Conservation (phyloP, 441 rosid genomes). For the Populus hybrid region DNA sequence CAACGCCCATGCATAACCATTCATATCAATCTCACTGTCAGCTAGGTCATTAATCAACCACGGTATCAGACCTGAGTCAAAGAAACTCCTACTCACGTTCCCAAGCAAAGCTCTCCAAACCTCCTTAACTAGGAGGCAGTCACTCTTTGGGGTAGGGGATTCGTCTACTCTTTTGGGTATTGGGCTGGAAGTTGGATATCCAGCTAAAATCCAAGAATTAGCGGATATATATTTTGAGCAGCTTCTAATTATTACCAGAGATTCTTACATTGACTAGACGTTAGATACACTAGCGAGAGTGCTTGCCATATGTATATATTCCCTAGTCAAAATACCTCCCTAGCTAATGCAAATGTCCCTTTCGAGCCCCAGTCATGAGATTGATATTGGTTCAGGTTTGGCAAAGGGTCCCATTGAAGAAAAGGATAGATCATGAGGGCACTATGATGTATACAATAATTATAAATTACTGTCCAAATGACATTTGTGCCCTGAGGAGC, state of each 20-base stretch:
- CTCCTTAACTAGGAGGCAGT: no score
- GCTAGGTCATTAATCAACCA: no score
- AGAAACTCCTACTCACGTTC: no score
- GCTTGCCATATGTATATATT: neutral
- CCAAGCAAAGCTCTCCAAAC: no score
- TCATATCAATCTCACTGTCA: no score
- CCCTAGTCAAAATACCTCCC: neutral
- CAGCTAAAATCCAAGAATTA: no score
- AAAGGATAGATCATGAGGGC: neutral
- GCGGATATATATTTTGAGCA: no score
- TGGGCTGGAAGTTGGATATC: no score
- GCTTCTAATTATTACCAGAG: neutral
- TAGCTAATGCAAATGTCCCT: neutral
- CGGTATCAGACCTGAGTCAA: no score
- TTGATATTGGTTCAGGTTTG: neutral
- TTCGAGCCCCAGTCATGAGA: neutral
- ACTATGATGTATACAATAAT: neutral
- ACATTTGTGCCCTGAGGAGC: neutral
- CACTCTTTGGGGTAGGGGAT: no score
- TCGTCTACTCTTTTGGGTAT: no score
- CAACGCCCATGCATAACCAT: no score
- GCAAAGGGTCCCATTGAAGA: neutral
- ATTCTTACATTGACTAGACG: neutral
- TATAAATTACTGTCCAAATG: neutral
- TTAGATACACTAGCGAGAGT: neutral